Base-by-base conservation (phyloP, 148 eudicot genomes). In the Beta vulgaris region DNA sequence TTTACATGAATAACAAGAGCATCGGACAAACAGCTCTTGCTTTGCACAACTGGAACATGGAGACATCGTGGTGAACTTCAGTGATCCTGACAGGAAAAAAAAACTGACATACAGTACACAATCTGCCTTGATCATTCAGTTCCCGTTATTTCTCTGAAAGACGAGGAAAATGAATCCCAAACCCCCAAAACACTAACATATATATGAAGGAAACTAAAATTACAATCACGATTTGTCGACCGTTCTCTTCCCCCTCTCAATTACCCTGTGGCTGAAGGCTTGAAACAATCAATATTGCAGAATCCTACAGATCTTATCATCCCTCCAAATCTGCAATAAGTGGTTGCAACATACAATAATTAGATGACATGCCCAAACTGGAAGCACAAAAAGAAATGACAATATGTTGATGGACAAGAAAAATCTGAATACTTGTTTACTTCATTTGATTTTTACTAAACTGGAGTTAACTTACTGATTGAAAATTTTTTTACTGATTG, bases 231-330 rank as follows among this genome's bases (percentile, higher is more conserved):
- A 59, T 79, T 58, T 43, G 39, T 65, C 73, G 29, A 64, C 76
- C 36, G 55, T 65, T 77, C 76, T 73, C 74, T 68, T 42, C 32
- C 32, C 32, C 53, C 3, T 57, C 51, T 31, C 74, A 80, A 73
- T 81, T 40, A 81, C 73, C 77, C 74, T 75, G 83, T 82, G 21
- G 87, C 76, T 0, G 89, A 76, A 57, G 97, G 97, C 82, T 83
- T 85, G 79, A 91, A 91, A 88, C 97, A 91, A 75, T 87, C 93
- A 18, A 88, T 90, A 86, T 91, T 90, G 91, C 97, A 90, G 72
- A 91, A 80, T 46, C 84, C 83, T 32, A 88, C 97, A 0, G 94
- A 91, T 74, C 83, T 87, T 76, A 91, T 86, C 88, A 91, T 91
- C 60, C 79, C 94, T 81, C 94, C 94, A 78, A 91, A 88, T 74